Percentiles rank a stretch among this genome's conserved stretches.
phyloP scores from a whole-genome alignment of 345 rosid genomes.

The Lumnitzera littorea region DNA sequence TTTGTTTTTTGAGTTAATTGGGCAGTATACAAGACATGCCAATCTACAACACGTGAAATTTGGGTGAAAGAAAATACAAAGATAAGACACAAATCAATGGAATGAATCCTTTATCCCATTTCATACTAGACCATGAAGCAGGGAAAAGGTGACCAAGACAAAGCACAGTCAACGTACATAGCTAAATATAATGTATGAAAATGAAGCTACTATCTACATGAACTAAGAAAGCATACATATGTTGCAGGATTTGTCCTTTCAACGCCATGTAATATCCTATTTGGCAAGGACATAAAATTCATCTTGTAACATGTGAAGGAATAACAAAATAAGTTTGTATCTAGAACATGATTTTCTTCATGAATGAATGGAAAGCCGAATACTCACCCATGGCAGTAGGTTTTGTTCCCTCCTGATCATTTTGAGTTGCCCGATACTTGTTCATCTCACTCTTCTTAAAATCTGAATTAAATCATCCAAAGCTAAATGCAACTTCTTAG shows the following conservation, averaged over 20 bases:
- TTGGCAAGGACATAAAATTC: no score
- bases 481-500: background rate
- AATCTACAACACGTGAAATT: constrained; percentile 17
- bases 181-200: no score
- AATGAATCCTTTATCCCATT: background rate
- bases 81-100: background rate
- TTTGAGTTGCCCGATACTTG: constrained; percentile 32
- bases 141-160: no score
- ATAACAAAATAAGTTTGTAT: background rate
- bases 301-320: background rate
- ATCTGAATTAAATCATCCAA: constrained; percentile 29
- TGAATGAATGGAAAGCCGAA: background rate
- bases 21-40: constrained; percentile 46
- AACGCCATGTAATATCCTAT: no score
- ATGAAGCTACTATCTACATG: no score
- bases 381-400: constrained; percentile 38
- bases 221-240: no score
- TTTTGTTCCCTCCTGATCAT: constrained; percentile 24
- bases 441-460: constrained; percentile 60
- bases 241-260: no score
- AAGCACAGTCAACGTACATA: no score
- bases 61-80: constrained; percentile 1
- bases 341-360: background rate
- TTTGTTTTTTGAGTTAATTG: constrained; percentile 56
- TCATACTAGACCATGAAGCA: no score